Conservation (phyloP, 805 yeast genomes). For the Cyberlindnera subsufficiens region DNA sequence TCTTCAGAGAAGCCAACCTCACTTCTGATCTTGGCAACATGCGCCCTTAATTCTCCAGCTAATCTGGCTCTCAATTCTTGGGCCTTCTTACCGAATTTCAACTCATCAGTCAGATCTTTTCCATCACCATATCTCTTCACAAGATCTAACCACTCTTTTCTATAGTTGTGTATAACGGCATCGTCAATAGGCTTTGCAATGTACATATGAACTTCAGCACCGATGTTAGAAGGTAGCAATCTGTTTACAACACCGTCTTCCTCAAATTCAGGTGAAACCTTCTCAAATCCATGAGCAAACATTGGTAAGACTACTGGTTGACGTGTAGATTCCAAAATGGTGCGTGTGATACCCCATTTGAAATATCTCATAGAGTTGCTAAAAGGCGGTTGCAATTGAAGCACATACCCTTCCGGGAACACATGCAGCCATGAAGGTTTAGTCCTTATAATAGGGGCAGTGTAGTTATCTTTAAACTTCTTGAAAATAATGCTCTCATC, state of each 20-base stretch:
- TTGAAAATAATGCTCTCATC: slow-evolving; percentile 6
- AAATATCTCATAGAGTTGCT: slow-evolving; percentile 88
- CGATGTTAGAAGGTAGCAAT: slow-evolving; percentile 56
- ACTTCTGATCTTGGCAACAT: slow-evolving; percentile 45
- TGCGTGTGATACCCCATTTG: slow-evolving; percentile 90
- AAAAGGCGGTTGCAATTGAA: slow-evolving; percentile 76
- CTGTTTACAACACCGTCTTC: slow-evolving; percentile 43
- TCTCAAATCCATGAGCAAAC: slow-evolving; percentile 80
- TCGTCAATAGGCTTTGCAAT: slow-evolving; percentile 73
- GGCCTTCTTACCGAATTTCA: slow-evolving; percentile 61
- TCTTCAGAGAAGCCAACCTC: slow-evolving; percentile 46
- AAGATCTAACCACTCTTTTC: slow-evolving; percentile 64
- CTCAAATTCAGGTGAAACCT: slow-evolving; percentile 71
- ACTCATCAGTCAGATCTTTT: slow-evolving; percentile 51
- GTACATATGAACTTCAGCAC: slow-evolving; percentile 60
- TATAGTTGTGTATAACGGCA: slow-evolving; percentile 46
- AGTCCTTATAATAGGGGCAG: slow-evolving; percentile 53
- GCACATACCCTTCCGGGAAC: slow-evolving; percentile 92
- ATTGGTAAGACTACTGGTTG: slow-evolving; percentile 88
- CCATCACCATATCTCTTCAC: slow-evolving; percentile 55
- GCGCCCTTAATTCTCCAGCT: slow-evolving; percentile 61
- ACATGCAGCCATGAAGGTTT: slow-evolving; percentile 88
- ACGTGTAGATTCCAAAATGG: slow-evolving; percentile 73
- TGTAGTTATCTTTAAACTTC: slow-evolving; percentile 25
- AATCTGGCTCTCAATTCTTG: slow-evolving; percentile 60